Conservation (phyloP, 495 filamentous ascomycete genomes). For the Penicillium taxi region DNA sequence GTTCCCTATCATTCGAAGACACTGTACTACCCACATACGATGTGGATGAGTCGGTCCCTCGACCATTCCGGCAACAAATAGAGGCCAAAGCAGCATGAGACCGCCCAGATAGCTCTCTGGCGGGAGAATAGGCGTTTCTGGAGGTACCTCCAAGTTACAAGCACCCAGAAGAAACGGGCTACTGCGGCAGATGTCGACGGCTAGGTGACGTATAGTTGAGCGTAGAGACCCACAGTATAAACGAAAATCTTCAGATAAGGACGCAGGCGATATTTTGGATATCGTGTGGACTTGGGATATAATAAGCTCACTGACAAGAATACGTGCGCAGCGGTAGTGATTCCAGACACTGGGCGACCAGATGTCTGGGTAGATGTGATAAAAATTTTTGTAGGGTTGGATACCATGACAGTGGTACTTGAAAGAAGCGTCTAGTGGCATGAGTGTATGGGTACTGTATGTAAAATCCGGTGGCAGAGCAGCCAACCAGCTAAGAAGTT, state of each 20-base stretch:
- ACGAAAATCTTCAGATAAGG: slow-evolving; percentile 25
- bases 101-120: slow-evolving; percentile 32
- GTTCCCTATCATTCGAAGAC: slow-evolving; percentile 36
- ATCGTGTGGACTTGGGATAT: slow-evolving; percentile 17
- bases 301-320: slow-evolving; percentile 49
- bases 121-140: slow-evolving; percentile 7
- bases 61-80: slow-evolving; percentile 36
- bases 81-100: slow-evolving; percentile 42
- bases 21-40: slow-evolving; percentile 37
- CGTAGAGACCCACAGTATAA: slow-evolving; percentile 28
- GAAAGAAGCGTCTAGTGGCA: slow-evolving; percentile 17
- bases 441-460: slow-evolving; percentile 22
- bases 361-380: slow-evolving; percentile 51
- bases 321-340: slow-evolving; percentile 53
- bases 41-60: slow-evolving; percentile 26
- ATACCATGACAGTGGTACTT: slow-evolving; percentile 21
- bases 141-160: slow-evolving; percentile 1
- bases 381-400: slow-evolving; percentile 43
- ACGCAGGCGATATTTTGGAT: slow-evolving; percentile 9
- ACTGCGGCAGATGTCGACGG: slow-evolving; percentile 40
- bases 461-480: slow-evolving; percentile 32
- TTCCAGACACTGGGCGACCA: slow-evolving; percentile 55
- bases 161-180: slow-evolving; percentile 34
- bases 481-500: slow-evolving; percentile 38
- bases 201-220: slow-evolving; percentile 27